phyloP scores from a whole-genome alignment of 164 flowering plant genomes.

The Vitis rotundifolia region DNA sequence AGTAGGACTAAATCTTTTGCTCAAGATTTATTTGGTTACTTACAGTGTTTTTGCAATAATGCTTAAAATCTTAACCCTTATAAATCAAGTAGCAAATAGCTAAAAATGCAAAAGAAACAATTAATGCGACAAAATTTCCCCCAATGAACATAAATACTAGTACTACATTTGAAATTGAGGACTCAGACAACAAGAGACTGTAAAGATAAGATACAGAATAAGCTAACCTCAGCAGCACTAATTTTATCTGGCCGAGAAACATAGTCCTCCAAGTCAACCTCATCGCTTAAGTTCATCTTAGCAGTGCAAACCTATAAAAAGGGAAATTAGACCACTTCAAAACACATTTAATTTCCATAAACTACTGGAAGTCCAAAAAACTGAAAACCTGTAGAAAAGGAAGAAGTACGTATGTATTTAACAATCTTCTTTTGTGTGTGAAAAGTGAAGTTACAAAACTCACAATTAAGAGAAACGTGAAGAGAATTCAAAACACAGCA shows the following conservation, averaged over 20 bases:
- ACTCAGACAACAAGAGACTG: background rate
- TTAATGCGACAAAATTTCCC: no score
- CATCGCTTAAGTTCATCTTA: conserved; percentile 94
- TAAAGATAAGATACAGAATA: conserved; percentile 1
- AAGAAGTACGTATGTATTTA: background rate
- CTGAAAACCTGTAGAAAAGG: background rate
- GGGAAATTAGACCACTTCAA: background rate
- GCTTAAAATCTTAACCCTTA: no score
- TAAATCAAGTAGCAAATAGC: background rate
- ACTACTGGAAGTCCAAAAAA: background rate
- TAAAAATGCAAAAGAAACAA: background rate
- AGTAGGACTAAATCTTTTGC: no score
- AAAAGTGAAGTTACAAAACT: background rate
- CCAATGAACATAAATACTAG: no score
- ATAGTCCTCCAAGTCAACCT: conserved; percentile 96
- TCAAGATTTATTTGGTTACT: no score
- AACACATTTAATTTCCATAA: background rate
- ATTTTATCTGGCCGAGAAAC: conserved; percentile 98
- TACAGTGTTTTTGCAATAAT: no score
- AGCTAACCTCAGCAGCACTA: conserved; percentile 97
- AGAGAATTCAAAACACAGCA: no score
- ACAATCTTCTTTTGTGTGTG: background rate
- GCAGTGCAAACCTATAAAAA: conserved; percentile 85
- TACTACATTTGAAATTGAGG: background rate
- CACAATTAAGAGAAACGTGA: background rate